Base-by-base conservation (phyloP, 768 basidiomycete species). In the Clavulina sp. region DNA sequence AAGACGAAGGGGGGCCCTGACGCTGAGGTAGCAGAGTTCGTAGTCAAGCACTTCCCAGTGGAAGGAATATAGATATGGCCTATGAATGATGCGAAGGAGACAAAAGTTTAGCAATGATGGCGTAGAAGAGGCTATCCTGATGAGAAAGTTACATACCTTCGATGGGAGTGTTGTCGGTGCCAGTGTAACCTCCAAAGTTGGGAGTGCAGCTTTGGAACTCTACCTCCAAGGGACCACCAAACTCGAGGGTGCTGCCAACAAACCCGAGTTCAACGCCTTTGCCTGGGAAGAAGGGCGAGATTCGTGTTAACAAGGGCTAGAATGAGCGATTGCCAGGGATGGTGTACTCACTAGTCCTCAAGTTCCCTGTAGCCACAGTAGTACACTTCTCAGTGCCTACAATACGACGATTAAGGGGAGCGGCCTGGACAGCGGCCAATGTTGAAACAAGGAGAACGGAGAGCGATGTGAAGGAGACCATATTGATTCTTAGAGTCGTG, bases 101-200 rank as follows among this genome's bases (percentile, higher is more conserved):
- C 26, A 9, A 9, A 46, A n/a, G n/a, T n/a, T n/a, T n/a, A n/a
- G n/a, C n/a, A n/a, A n/a, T n/a, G n/a, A n/a, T n/a, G n/a, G n/a
- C n/a, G n/a, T n/a, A n/a, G n/a, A n/a, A n/a, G n/a, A n/a, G n/a
- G n/a, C n/a, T n/a, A n/a, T n/a, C n/a, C n/a, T n/a, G 48, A 49
- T 9, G 48, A 16, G 24, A 29, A 49, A 30, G 16, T 31, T 7
- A 49, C 24, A 26, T 31, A 49, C 48, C 48, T 49, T 33, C 48
- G 16, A 18, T 33, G 26, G 48, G 48, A 9, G 13, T 13, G 13
- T 24, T 24, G 26, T 46, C 26, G 13, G 13, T 13, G 16, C 43
- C 43, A 28, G 13, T 24, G 32, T 49, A 49, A 13, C 31, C 16
- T 6, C 48, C 48, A 28, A 49, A 49, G 48, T 49, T 49, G 9